Base-by-base conservation (phyloP, 345 rosid species). In the Sisymbrium irio region DNA sequence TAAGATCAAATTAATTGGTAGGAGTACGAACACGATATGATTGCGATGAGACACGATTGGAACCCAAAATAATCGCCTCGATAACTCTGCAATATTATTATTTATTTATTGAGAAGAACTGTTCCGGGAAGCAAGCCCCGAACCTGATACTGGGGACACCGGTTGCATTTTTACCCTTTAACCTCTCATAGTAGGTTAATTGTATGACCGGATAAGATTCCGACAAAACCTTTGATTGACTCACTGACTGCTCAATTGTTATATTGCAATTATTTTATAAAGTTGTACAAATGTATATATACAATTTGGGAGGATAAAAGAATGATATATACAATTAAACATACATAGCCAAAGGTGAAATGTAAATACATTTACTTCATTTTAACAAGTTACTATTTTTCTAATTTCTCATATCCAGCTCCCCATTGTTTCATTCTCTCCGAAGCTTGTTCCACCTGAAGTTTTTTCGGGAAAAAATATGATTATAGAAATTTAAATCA, bases 371-470 rank as follows among this genome's bases (percentile, higher is more conserved):
- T n/a, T n/a, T n/a, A n/a, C n/a, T n/a, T n/a, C n/a, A n/a, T n/a
- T n/a, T n/a, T n/a, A n/a, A n/a, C n/a, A n/a, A n/a, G n/a, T 60
- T 12, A 55, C 59, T 32, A 37, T 62, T 47, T 77, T 14, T 70
- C 72, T 56, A 77, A n/a, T 71, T 65, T 30, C 36, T 79, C 72
- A 14, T 68, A 74, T 75, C 80, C 82, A 50, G 77, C 84, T 51
- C 85, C 85, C 93, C 90, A 95, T 28, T 68, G 79, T 63, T 73
- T 73, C 96, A 92, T 84, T 66, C 97, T 71, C 79, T 83, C 87
- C 0, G 87, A 84, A 66, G 97, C 87, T 55, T 89, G 83, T 71
- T 89, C 93, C 7, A 94, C 98, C 98, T 90, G 82, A 37, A 65
- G 51, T 28, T 32, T 9, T 14, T 2, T n/a, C n/a, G n/a, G 0